Evolutionary conservation across 805 yeast genomes (phyloP).

Genomic region (Candida morakotiae): DNA sequence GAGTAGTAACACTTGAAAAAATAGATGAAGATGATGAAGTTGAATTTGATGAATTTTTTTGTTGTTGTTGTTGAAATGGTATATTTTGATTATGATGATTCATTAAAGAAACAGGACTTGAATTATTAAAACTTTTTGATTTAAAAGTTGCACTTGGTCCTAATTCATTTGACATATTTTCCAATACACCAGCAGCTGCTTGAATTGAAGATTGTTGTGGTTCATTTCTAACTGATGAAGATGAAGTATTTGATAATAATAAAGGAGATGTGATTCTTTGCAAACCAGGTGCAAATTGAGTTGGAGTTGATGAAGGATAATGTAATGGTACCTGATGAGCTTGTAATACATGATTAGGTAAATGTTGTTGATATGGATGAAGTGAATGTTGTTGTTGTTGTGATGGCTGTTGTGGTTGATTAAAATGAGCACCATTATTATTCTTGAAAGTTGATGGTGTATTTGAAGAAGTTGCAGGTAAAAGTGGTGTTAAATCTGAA

Average conservation of each 20-base stretch:
- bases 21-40: constrained; percentile 18
- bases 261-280: constrained; percentile 64
- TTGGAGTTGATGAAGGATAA: constrained; percentile 66
- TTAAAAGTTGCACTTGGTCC: constrained; percentile 43
- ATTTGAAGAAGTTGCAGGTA: constrained; percentile 19
- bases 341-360: constrained; percentile 17
- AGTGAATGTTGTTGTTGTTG: neutral
- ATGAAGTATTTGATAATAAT: constrained; percentile 49
- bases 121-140: constrained; percentile 3
- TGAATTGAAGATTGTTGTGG: constrained; percentile 16
- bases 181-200: constrained; percentile 43
- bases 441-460: constrained; percentile 7
- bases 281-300: constrained; percentile 64
- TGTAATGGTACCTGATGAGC: constrained; percentile 50
- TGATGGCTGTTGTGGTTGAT: constrained; percentile 3
- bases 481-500: constrained; percentile 21
- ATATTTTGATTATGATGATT: constrained; percentile 19
- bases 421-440: neutral
- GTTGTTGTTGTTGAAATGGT: no score
- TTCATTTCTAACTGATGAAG: constrained; percentile 32
- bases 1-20: constrained; percentile 35
- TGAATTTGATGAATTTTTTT: constrained; percentile 10
- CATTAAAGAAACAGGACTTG: constrained; percentile 29
- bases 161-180: constrained; percentile 39
- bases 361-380: constrained; percentile 15